Evolutionary conservation across 371 early-diverging fungal species (phyloP).

Genomic region (Rhizopus delemar): DNA sequence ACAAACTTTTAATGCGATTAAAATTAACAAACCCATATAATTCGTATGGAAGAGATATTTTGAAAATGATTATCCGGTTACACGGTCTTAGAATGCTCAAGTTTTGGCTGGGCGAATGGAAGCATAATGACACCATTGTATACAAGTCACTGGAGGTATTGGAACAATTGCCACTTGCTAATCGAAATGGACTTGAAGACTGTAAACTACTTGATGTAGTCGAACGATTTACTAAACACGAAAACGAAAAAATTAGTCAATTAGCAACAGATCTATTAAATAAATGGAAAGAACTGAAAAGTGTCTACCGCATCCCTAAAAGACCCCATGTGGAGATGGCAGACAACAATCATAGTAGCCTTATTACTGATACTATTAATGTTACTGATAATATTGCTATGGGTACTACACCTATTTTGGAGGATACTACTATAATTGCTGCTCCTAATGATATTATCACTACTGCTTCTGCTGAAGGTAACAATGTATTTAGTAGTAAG

Average conservation of each 20-base stretch:
- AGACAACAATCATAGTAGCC: neutral
- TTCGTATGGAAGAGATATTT: conserved; percentile 30
- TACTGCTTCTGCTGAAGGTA: too few species aligned
- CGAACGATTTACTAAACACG: conserved; percentile 40
- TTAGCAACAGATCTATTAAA: conserved; percentile 40
- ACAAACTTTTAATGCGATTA: conserved; percentile 37
- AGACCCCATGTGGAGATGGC: conserved; percentile 9
- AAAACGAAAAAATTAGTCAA: conserved; percentile 39
- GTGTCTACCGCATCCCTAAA: conserved; percentile 66
- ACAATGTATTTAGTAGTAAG: neutral
- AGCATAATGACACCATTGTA: conserved; percentile 29
- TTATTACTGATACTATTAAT: too few species aligned
- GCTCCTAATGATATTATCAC: too few species aligned
- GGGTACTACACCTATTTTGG: neutral
- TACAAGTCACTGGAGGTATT: conserved; percentile 29
- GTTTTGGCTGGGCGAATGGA: conserved; percentile 49
- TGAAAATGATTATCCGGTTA: conserved; percentile 32
- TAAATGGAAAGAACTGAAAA: conserved; percentile 56
- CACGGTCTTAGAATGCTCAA: conserved; percentile 44
- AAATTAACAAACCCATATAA: conserved; percentile 28
- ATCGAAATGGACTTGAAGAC: conserved; percentile 73
- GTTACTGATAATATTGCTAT: neutral
- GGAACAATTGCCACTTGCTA: conserved; percentile 53
- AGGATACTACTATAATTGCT: neutral
- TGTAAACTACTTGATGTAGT: conserved; percentile 57